Base-by-base conservation (phyloP, 2,329 filamentous ascomycete species). In the Chrysosporium queenslandicum region DNA sequence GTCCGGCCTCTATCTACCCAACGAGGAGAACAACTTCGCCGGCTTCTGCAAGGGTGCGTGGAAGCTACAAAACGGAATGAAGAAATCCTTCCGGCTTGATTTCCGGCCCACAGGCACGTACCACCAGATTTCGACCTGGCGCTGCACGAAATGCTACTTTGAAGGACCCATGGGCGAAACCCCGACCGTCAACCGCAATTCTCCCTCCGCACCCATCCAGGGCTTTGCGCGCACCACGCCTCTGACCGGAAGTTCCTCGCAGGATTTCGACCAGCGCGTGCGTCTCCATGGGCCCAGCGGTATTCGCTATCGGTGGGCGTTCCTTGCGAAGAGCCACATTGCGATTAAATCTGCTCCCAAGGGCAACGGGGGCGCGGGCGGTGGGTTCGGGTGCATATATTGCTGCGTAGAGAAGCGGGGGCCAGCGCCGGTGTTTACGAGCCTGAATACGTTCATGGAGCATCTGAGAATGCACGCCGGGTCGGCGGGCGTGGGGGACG, bases 41-140 rank as follows among this genome's bases (percentile, higher is more conserved):
- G 67, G 67, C 3, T 75, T 75, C 63, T 76, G 74, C 64, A 74
- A 73, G 61, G 66, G 68, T 8, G 71, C 71, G 3, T 72, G 68
- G 66, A 68, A 65, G 45, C 60, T 69, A 8, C 66, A 70, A 53
- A 59, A 61, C 14, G 64, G 62, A 23, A 54, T 59, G 40, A 64
- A 64, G 47, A 66, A 64, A 46, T 65, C 68, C 2, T 65, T 72
- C 56, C 59, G 49, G 7, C 50, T 58, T 40, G 60, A 57, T 25
- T 57, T 53, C 48, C 62, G 56, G 36, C 63, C 55, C 37, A 55
- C 53, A 41, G 55, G 63, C 46, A 66, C 66, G 58, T 70, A 60
- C 58, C 63, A 29, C 14, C 59, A 57, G 59, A 61, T 55, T 56
- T 57, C 54, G 11, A 67, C 63, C 50, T 72, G 71, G 64, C 63